Base-by-base conservation (phyloP, 1,284 basidiomycete species). In the Cystobasidiaceae sp. region DNA sequence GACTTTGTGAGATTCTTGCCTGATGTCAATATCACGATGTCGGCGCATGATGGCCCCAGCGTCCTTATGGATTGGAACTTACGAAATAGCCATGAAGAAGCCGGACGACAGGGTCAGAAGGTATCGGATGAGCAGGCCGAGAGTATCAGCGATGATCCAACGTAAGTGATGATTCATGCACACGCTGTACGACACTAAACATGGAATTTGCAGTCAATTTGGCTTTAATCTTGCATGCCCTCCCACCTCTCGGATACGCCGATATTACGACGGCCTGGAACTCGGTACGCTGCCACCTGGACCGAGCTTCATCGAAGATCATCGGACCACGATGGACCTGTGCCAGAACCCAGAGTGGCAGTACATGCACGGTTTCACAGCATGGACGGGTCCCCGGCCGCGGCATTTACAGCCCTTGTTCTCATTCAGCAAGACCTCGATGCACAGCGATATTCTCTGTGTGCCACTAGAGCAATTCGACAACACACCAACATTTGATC, bases 381-480 rank as follows among this genome's bases (percentile, higher is more conserved):
- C 72, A 61, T 70, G 70, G 60, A 69, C 69, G 52, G 71, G 73
- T 11, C 69, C 71, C 1, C 65, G 70, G 4, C 71, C 72, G 45
- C 62, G 64, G 8, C 68, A 68, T 4, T 66, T 74, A 48, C 67
- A 71, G 8, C 74, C 74, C 4, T 54, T 75, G 23, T 74, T 75
- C 45, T 69, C 74, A 46, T 74, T 75, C 46, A 71, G 74, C 19
- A 74, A 74, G 55, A 75, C 71, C 43, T 60, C 45, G n/a, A 64
- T 74, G 28, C 73, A 79, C 68, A 77, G 78, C n/a, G 80, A 81
- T 60, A 79, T 81, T 51, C 74, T 80, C 5, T 74, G 77, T 55
- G 79, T 79, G 11, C 80, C 80, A 2, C 74, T 81, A 3, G 79
- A 81, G 55, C 80, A 81, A 68, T 80, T 79, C 70, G 67, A 67